Evolutionary conservation across 805 yeast species (phyloP).

Genomic region (Teunomyces pallodes): DNA sequence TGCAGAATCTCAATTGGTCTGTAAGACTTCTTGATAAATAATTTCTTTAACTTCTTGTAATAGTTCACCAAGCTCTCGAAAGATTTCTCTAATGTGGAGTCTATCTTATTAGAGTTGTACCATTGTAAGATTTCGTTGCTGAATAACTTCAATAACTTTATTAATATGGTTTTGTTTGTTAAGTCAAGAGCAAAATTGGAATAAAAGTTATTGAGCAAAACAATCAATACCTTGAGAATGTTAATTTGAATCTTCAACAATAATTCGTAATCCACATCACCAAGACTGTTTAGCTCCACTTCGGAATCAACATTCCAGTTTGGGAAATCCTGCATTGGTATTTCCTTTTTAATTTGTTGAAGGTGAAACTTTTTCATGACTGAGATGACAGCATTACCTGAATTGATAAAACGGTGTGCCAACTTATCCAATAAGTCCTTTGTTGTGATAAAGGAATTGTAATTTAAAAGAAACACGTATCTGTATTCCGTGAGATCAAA

Average conservation of each 20-base stretch:
- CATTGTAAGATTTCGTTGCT: constrained; percentile 62
- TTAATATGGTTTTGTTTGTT: constrained; percentile 54
- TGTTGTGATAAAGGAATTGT: constrained; percentile 39
- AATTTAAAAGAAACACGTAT: constrained; percentile 40
- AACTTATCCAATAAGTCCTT: constrained; percentile 37
- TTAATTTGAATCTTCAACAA: constrained; percentile 81
- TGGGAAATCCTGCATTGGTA: constrained; percentile 42
- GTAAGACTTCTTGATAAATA: constrained; percentile 67
- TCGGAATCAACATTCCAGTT: constrained; percentile 52
- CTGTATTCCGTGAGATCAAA: constrained; percentile 41
- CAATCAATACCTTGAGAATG: constrained; percentile 69
- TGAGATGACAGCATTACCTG: constrained; percentile 44
- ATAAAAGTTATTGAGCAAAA: constrained; percentile 71
- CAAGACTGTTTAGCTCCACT: constrained; percentile 37
- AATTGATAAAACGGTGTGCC: constrained; percentile 40
- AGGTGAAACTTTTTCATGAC: constrained; percentile 33
- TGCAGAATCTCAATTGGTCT: constrained; percentile 51
- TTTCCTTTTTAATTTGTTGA: constrained; percentile 7
- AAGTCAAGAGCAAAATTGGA: constrained; percentile 71
- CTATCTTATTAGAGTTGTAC: constrained; percentile 44
- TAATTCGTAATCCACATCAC: constrained; percentile 59
- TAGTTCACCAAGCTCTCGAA: constrained; percentile 43
- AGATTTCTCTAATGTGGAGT: constrained; percentile 28
- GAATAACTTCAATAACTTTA: constrained; percentile 62
- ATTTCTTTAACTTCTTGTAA: constrained; percentile 64